Conservation (phyloP, 2,329 filamentous ascomycete genomes). For the Colletotrichum sidae region DNA sequence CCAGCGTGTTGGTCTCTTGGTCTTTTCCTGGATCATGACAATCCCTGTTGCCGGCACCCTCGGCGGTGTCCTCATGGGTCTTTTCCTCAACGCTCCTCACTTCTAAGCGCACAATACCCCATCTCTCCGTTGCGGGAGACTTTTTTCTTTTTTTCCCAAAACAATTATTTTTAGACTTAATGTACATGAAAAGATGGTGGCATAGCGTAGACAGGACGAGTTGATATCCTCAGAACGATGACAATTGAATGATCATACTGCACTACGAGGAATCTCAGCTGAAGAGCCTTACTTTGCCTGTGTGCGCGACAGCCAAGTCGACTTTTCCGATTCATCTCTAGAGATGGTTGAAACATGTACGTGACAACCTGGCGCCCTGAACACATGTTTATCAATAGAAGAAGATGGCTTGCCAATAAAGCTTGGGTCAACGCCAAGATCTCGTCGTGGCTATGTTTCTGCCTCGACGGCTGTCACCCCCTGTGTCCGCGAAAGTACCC, state of each 20-base stretch:
- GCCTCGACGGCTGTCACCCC: neutral
- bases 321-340: no score
- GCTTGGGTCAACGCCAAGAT: conserved; percentile 13
- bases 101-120: conserved; percentile 26
- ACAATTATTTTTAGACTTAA: conserved; percentile 22
- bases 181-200: conserved; percentile 25
- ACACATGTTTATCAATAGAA: no score
- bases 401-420: neutral
- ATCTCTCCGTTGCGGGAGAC: neutral
- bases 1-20: conserved; percentile 75
- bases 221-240: no score
- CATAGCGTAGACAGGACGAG: conserved; percentile 13
- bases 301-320: no score
- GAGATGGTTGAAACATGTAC: no score
- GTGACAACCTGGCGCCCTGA: no score
- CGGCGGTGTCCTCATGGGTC: conserved; percentile 54
- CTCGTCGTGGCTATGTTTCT: conserved; percentile 8
- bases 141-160: neutral
- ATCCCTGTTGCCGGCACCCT: conserved; percentile 56
- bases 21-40: conserved; percentile 73
- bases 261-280: no score
- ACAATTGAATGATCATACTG: no score
- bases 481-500: neutral
- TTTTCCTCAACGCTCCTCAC: conserved; percentile 53
- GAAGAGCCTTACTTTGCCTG: no score